Conservation (phyloP, 257 asterid genomes). For the Sherardia arvensis region DNA sequence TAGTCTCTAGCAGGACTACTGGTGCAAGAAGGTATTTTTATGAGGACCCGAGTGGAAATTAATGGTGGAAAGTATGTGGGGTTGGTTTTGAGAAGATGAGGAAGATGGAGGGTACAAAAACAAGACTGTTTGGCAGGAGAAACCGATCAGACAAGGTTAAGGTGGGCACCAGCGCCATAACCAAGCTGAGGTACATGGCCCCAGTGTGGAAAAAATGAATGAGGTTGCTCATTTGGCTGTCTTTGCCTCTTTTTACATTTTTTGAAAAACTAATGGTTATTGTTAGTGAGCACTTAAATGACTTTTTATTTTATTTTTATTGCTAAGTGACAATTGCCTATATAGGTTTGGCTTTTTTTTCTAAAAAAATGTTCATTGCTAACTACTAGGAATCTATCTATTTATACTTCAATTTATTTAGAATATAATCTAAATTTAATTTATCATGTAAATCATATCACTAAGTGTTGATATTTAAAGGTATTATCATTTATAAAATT, state of each 20-base stretch:
- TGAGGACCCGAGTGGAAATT: neutral
- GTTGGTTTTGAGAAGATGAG: neutral
- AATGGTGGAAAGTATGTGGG: neutral
- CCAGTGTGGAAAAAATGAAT: neutral
- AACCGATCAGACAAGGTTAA: neutral
- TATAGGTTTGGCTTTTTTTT: too few species aligned
- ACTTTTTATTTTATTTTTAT: too few species aligned
- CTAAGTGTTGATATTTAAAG: too few species aligned
- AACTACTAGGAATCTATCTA: too few species aligned
- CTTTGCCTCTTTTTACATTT: neutral
- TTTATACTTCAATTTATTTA: too few species aligned
- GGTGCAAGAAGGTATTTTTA: neutral
- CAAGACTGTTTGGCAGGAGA: neutral
- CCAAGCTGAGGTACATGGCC: neutral
- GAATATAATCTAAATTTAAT: too few species aligned
- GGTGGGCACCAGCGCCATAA: neutral
- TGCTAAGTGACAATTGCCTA: too few species aligned
- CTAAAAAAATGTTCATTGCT: too few species aligned
- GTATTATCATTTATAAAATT: too few species aligned
- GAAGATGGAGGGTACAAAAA: neutral
- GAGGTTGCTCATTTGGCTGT: neutral
- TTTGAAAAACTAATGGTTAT: too few species aligned
- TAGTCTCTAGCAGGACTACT: neutral
- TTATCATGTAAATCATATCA: too few species aligned
- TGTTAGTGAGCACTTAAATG: too few species aligned